A percentile compares a stretch with the other conserved stretches of the same genome.
phyloP scores from a whole-genome alignment of 495 filamentous ascomycete species.

The Aspergillus panamensis region DNA sequence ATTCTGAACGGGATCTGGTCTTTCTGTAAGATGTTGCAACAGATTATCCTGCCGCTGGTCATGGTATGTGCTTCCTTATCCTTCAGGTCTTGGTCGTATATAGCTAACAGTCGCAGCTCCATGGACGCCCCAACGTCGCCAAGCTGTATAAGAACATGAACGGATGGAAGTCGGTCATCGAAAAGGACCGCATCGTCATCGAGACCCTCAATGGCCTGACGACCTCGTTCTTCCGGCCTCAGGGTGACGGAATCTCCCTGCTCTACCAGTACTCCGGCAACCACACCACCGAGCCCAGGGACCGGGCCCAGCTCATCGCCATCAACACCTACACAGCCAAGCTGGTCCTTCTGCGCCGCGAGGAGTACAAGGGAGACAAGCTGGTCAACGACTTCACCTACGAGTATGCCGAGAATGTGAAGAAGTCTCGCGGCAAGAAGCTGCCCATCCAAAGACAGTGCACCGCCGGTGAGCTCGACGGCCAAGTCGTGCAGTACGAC shows the following conservation, averaged over 20 bases:
- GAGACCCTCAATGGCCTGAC: constrained; percentile 41
- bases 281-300: constrained; percentile 40
- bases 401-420: constrained; percentile 32
- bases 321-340: constrained; percentile 48
- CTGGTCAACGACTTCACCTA: constrained; percentile 49
- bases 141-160: constrained; percentile 43
- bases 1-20: constrained; percentile 49
- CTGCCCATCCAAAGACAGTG: constrained; percentile 47
- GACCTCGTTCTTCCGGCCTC: constrained; percentile 36
- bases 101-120: constrained; percentile 23
- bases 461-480: constrained; percentile 39
- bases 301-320: constrained; percentile 33
- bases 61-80: constrained; percentile 17
- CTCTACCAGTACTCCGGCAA: constrained; percentile 45
- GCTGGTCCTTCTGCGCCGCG: constrained; percentile 37
- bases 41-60: constrained; percentile 41
- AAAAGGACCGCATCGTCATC: constrained; percentile 41
- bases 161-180: constrained; percentile 41
- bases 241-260: constrained; percentile 33
- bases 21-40: constrained; percentile 37
- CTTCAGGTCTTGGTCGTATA: no score
- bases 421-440: constrained; percentile 19
- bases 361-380: constrained; percentile 44
- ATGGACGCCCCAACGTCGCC: constrained; percentile 41
- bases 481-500: constrained; percentile 50